Evolutionary conservation across 2,329 filamentous ascomycete species (phyloP).

Genomic region (Talaromyces piceae): DNA sequence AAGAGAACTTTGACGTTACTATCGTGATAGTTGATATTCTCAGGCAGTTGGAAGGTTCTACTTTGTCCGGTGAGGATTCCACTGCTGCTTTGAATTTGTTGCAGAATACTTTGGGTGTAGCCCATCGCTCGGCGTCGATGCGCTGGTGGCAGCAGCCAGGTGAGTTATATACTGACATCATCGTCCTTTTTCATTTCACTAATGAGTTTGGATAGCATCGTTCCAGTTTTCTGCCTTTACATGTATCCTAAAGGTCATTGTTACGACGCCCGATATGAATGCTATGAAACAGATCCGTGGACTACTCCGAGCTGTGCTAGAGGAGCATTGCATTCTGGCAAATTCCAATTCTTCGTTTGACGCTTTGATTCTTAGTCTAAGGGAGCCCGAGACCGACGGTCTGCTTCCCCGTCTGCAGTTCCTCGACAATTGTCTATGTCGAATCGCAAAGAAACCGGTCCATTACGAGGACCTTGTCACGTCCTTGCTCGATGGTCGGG

Average conservation of each 20-base stretch:
- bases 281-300: conserved; percentile 27
- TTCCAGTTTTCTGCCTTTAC: conserved; percentile 37
- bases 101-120: conserved; percentile 73
- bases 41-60: conserved; percentile 47
- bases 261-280: conserved; percentile 22
- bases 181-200: conserved; percentile 10
- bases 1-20: conserved; percentile 84
- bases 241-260: conserved; percentile 33
- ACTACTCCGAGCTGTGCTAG: conserved; percentile 28
- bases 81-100: conserved; percentile 64
- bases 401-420: conserved; percentile 55
- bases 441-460: conserved; percentile 68
- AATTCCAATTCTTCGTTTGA: conserved; percentile 26
- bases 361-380: conserved; percentile 32
- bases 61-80: conserved; percentile 41
- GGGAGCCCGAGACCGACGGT: conserved; percentile 22
- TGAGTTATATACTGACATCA: conserved; percentile 19
- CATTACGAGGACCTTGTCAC: conserved; percentile 61
- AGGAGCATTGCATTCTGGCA: conserved; percentile 31
- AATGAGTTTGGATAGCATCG: conserved; percentile 17
- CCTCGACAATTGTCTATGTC: conserved; percentile 72
- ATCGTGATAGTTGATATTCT: conserved; percentile 64
- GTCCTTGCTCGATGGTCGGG: conserved; percentile 29
- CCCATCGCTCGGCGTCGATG: conserved; percentile 73
- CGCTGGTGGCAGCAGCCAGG: conserved; percentile 77